A percentile compares a stretch with the other conserved stretches of the same genome.
These are phyloP conservation scores for Stachybotrys elegans DNA, from an alignment of 2,329 filamentous ascomycete species.

Conservation along the genomic window DNA sequence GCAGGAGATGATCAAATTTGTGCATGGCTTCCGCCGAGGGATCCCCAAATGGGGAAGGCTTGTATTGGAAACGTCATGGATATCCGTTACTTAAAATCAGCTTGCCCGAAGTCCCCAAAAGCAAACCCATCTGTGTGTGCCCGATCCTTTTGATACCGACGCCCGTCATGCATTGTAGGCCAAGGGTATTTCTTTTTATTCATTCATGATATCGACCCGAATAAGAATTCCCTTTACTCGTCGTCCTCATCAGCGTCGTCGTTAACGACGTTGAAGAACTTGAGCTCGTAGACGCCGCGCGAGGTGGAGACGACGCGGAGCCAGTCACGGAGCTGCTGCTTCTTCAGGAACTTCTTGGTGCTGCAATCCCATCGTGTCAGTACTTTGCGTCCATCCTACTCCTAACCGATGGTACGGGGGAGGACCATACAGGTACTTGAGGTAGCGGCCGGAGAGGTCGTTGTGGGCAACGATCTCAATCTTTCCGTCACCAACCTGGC, in stretches of 20 bases:
- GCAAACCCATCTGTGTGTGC: background rate
- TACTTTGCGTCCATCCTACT: no score
- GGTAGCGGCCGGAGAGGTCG: conserved; percentile 96
- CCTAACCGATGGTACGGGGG: background rate
- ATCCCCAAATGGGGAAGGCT: no score
- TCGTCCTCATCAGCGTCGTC: conserved; percentile 98
- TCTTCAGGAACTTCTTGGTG: conserved; percentile 99
- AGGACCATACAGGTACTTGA: conserved; percentile 91
- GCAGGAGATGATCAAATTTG: no score
- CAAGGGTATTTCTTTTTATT: conserved; percentile 19
- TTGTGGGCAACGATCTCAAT: conserved; percentile 97
- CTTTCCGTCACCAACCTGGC: conserved; percentile 91
- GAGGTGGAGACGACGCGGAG: conserved; percentile 97
- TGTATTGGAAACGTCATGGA: no score
- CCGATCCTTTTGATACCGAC: background rate
- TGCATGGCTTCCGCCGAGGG: no score
- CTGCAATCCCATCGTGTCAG: conserved; percentile 37
- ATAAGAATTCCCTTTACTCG: conserved; percentile 62
- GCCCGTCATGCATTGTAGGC: conserved; percentile 14
- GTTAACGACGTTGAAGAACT: conserved; percentile 99
- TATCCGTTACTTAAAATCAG: no score
- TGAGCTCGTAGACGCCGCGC: conserved; percentile 98
- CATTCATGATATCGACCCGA: background rate
- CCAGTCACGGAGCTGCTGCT: conserved; percentile 99
- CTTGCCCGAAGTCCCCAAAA: no score